Evolutionary conservation across 1,284 basidiomycete genomes (phyloP), one percentile per base, ranked within the genome.

Genomic region (Ceraceosorus guamensis): DNA sequence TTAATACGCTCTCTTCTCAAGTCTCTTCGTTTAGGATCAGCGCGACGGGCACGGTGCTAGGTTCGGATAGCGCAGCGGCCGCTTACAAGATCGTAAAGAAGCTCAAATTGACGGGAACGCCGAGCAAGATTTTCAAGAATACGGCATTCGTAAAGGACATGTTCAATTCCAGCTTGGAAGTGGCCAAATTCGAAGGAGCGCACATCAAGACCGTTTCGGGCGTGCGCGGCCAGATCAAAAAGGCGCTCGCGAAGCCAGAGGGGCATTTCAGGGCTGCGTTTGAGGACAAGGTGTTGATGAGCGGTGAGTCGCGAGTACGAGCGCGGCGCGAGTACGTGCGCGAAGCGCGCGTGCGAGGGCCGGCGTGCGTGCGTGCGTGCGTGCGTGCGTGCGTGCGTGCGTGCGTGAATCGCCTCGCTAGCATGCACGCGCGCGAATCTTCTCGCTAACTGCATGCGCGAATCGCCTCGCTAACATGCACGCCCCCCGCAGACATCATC

Each of bases 121-220:
- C 95, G 31, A 89, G 86, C 79, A 97, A 97, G 82, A 88, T 98
- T 57, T 98, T 88, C 83, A 98, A 97, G 80, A 99, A 99, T 78
- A 99, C 95, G 13, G 95, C 91, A 0, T 99, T 98, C 76, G 82
- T 99, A 68, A 91, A 88, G 80, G 91, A 96, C 74, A 99, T 99
- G 93, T 98, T 98, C 80, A 86, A 80, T 59, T 86, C 84, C 50
- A 85, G 89, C 10, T 82, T 98, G 34, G 93, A 98, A 77, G 91
- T 98, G 10, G 91, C 92, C 60, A 97, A 96, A 78, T 98, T 98
- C 69, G 95, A 99, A 77, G 95, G 95, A 8, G 95, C 93, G 11
- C 90, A 89, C 75, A 84, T 99, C 58, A 82, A 87, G 64, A 98
- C 95, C 0, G 95, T 98, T 6, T 92, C 89, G 5, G 95, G 93